Evolutionary conservation across 1,284 basidiomycete genomes (phyloP), one percentile per base, ranked within the genome.

Genomic region (Singerocomus rubriflavus): DNA sequence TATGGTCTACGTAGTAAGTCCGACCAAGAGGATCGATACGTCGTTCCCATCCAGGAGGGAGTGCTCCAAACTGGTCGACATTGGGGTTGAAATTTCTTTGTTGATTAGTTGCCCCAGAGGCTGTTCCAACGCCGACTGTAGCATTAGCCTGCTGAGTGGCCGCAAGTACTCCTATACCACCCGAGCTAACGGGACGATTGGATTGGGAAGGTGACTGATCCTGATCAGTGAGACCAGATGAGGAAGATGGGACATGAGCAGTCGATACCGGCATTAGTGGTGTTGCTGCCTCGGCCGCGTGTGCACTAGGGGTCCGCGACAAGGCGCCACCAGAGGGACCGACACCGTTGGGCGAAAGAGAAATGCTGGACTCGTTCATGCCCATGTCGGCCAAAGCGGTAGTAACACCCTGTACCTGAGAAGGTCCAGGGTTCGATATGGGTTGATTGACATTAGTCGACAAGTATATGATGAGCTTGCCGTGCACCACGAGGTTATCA

Each of bases 1-100:
- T 96, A 73, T 97, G 93, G 66, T 93, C 91, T 46, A 93, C 91
- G 61, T 92, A 97, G 70, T 97, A 97, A 17, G 91, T 93, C 52
- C 93, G 75, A 6, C 88, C 94, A 29, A 95, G 80, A 52, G 93
- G 91, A 71, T 97, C 93, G 49, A 93, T 89, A 51, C 93, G 87
- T 52, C 93, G 81, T 71, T 97, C 93, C 93, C 93, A 97, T 5
- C 93, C 92, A 31, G 75, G 67, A 3, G 94, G 93, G 21, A 97
- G 73, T 29, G 86, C 78, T 7, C 91, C 91, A 54, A 82, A 85
- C 59, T 92, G 90, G 70, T 93, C 91, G 42, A 90, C 85, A 57
- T 85, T 86, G 16, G 91, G 87, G 64, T 91, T 91, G 71, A 93
- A 93, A 65, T 92, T 91, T 57, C 85, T 81, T 60, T 79, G 73